Evolutionary conservation across 495 filamentous ascomycete genomes (phyloP).

Genomic region (Penicillium steckii): DNA sequence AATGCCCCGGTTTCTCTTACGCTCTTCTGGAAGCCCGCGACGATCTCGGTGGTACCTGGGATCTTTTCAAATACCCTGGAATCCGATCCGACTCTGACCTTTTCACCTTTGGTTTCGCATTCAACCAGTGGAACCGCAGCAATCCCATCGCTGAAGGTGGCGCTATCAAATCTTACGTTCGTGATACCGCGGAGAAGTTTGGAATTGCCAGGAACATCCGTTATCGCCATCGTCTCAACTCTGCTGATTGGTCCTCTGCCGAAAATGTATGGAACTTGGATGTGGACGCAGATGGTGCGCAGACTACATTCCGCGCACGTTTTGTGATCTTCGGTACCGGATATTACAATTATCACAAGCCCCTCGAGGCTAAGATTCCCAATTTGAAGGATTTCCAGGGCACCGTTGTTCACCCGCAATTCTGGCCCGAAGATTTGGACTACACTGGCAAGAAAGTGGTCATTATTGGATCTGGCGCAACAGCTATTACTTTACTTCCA

Average conservation of each 20-base stretch:
- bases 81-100: constrained; percentile 68
- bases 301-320: constrained; percentile 46
- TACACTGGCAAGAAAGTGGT: constrained; percentile 53
- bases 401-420: constrained; percentile 49
- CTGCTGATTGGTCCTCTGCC: constrained; percentile 59
- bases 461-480: constrained; percentile 57
- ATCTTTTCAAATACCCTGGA: constrained; percentile 70
- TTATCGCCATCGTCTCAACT: constrained; percentile 55
- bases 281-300: constrained; percentile 48
- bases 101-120: constrained; percentile 66
- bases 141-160: constrained; percentile 60
- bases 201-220: constrained; percentile 63
- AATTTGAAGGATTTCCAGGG: constrained; percentile 41
- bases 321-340: constrained; percentile 65
- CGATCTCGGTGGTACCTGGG: constrained; percentile 68
- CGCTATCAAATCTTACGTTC: constrained; percentile 61
- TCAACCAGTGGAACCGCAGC: constrained; percentile 61
- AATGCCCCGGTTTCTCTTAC: constrained; percentile 53
- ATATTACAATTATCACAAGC: constrained; percentile 63
- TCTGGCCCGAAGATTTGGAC: constrained; percentile 52
- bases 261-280: constrained; percentile 61
- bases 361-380: constrained; percentile 49
- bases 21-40: constrained; percentile 62
- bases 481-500: constrained; percentile 54
- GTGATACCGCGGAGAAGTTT: constrained; percentile 53